Conservation (phyloP, 768 basidiomycete species). For the Suillus weaverae region DNA sequence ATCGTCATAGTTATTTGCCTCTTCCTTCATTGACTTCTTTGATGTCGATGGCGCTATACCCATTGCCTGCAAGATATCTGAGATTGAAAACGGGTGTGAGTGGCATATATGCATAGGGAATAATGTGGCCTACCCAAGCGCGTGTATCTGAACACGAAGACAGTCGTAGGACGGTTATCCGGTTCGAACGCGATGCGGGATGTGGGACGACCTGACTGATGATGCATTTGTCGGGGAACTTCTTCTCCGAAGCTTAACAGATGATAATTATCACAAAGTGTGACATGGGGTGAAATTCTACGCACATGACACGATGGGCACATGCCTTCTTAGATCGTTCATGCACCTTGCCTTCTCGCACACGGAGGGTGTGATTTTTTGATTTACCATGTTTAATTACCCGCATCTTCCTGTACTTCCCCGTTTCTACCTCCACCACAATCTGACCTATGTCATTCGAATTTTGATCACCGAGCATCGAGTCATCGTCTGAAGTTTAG, state of each 20-base stretch:
- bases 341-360: slow-evolving; percentile 15
- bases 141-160: slow-evolving; percentile 23
- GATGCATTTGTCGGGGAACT: not conserved
- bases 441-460: slow-evolving; percentile 20
- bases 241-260: slow-evolving; percentile 16
- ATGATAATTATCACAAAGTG: not conserved
- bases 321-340: slow-evolving; percentile 24
- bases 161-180: slow-evolving; percentile 8
- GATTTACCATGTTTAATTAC: accelerated
- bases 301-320: slow-evolving; percentile 20
- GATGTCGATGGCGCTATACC: slow-evolving; percentile 15
- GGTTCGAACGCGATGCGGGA: not conserved
- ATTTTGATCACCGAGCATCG: slow-evolving; percentile 10
- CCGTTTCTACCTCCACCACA: slow-evolving; percentile 6
- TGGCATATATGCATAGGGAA: not conserved
- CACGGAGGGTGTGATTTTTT: too few relatives aligned
- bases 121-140: slow-evolving; percentile 14
- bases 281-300: not conserved
- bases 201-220: not conserved
- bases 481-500: slow-evolving; percentile 22
- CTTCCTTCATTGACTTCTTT: slow-evolving; percentile 5
- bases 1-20: not conserved
- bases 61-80: slow-evolving; percentile 22
- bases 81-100: not conserved
- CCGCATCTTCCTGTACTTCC: not conserved